phyloP scores from a whole-genome alignment of 2,329 filamentous ascomycete genomes.

The Fusarium domesticum region DNA sequence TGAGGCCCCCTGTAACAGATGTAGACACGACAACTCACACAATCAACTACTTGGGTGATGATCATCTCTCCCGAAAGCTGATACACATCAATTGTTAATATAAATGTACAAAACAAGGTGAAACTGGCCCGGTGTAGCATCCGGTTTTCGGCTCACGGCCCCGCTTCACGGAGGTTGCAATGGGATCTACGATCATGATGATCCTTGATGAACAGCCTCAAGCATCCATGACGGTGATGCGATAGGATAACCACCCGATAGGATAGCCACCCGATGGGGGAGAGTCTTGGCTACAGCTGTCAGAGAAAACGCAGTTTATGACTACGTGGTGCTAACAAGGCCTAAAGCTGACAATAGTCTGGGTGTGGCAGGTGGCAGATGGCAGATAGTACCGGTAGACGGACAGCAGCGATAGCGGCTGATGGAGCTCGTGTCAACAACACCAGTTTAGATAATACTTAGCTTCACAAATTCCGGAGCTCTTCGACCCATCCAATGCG shows the following conservation, averaged over 20 bases:
- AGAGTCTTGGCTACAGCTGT: background rate
- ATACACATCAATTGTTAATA: background rate
- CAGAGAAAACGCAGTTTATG: background rate
- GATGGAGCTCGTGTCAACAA: background rate
- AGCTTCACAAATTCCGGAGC: too few relatives aligned
- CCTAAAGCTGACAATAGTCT: background rate
- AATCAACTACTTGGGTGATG: background rate
- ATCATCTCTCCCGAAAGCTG: background rate
- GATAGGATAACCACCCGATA: background rate
- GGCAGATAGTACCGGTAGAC: too few relatives aligned
- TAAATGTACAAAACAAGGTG: background rate
- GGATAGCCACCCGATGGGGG: too few relatives aligned
- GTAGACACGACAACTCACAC: background rate
- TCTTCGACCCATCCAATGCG: too few relatives aligned
- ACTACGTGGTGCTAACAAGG: background rate
- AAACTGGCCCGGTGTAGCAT: background rate
- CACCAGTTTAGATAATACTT: background rate
- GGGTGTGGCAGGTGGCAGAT: too few relatives aligned
- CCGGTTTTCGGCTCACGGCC: background rate
- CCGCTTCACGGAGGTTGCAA: background rate
- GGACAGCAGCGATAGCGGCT: background rate
- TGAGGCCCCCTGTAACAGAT: background rate
- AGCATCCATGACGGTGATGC: background rate
- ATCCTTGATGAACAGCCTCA: background rate
- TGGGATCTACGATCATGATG: background rate